Evolutionary conservation across 176 grass and related monocot species (phyloP).

Genomic region (Raddia distichophylla): DNA sequence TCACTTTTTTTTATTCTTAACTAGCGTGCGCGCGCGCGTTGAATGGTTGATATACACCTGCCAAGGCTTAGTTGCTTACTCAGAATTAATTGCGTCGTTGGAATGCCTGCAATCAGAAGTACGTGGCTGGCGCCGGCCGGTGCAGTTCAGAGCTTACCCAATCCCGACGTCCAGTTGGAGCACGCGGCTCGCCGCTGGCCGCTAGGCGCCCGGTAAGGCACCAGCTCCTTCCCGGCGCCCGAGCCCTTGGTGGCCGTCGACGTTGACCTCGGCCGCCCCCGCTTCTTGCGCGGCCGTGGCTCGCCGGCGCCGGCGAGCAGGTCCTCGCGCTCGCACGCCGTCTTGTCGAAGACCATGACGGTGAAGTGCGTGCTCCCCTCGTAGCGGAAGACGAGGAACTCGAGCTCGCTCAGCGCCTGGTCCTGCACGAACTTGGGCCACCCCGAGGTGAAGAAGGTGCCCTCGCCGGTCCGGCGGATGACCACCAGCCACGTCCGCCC

Average conservation of each 20-base stretch:
- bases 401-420: constrained; percentile 65
- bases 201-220: constrained; percentile 31
- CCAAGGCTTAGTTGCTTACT: not conserved
- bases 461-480: constrained; percentile 49
- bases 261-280: constrained; percentile 29
- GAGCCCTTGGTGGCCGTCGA: constrained; percentile 20
- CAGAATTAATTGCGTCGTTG: not conserved
- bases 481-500: constrained; percentile 65
- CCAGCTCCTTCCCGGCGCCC: constrained; percentile 46
- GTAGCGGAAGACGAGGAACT: constrained; percentile 79
- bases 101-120: not conserved
- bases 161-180: not conserved
- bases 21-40: not conserved
- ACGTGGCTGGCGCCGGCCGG: not conserved
- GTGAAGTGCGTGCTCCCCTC: constrained; percentile 66
- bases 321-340: constrained; percentile 68
- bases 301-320: constrained; percentile 26
- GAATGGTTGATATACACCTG: not conserved
- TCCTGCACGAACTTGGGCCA: constrained; percentile 73
- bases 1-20: not conserved
- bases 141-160: not conserved
- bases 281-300: constrained; percentile 29
- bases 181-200: not conserved
- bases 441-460: constrained; percentile 70
- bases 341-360: constrained; percentile 68